Evolutionary conservation across 805 yeast genomes (phyloP).

Genomic region (Myxozyma udenii): DNA sequence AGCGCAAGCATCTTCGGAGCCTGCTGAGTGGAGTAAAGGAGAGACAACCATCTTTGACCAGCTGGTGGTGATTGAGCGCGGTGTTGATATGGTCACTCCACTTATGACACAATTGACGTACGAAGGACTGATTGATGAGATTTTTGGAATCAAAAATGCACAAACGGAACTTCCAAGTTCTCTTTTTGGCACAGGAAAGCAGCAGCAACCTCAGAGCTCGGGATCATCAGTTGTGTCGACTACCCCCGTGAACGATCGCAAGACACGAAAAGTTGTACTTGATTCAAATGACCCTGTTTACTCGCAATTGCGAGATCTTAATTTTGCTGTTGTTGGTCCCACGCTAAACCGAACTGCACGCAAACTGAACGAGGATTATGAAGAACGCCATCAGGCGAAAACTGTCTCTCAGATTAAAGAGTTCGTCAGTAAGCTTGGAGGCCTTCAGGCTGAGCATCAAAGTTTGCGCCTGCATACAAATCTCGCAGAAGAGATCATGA

Average conservation of each 20-base stretch:
- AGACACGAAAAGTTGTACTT: conserved; percentile 31
- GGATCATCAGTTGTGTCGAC: conserved; percentile 10
- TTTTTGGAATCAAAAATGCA: conserved; percentile 45
- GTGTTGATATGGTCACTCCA: conserved; percentile 68
- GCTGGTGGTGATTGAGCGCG: conserved; percentile 73
- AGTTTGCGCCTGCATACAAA: conserved; percentile 55
- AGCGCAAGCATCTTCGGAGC: conserved; percentile 10
- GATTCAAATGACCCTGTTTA: conserved; percentile 48
- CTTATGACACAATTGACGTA: conserved; percentile 75
- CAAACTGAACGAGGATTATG: conserved; percentile 64
- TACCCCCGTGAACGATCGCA: conserved; percentile 15
- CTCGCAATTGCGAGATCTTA: conserved; percentile 55
- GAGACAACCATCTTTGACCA: conserved; percentile 46
- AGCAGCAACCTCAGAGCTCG: conserved; percentile 7
- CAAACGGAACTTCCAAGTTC: conserved; percentile 37
- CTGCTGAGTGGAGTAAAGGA: conserved; percentile 33
- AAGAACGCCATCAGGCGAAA: conserved; percentile 53
- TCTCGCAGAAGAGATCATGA: conserved; percentile 31
- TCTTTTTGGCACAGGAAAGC: conserved; percentile 24
- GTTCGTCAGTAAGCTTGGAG: conserved; percentile 67
- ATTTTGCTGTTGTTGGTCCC: conserved; percentile 78
- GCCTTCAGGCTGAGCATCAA: conserved; percentile 63
- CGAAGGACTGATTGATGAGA: conserved; percentile 76
- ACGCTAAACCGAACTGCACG: conserved; percentile 68
- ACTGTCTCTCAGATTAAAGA: conserved; percentile 63